phyloP scores from a whole-genome alignment of 768 basidiomycete genomes.

The Kwoniella dejecticola region DNA sequence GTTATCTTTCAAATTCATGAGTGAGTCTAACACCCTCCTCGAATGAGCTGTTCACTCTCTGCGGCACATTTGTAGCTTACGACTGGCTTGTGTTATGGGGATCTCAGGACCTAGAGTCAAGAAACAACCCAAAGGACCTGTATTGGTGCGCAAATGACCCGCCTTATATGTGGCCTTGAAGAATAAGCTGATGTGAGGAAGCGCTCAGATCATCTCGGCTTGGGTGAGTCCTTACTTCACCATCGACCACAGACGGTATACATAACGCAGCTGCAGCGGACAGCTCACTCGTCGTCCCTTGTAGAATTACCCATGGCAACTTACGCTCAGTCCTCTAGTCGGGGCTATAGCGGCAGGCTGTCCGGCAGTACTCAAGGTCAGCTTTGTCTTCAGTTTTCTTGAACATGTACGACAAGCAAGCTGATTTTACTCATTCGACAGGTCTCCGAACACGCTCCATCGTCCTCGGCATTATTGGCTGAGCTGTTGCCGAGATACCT shows the following conservation, averaged over 20 bases:
- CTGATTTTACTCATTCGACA: not conserved
- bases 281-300: not conserved
- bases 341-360: constrained; percentile 56
- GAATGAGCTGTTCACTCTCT: not conserved
- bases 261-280: not conserved
- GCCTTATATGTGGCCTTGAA: not conserved
- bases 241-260: too few relatives aligned
- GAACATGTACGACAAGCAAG: not conserved
- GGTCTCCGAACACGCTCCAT: constrained; percentile 53
- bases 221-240: constrained; percentile 42
- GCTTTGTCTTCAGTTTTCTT: constrained; percentile 1
- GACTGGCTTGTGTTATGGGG: too few relatives aligned
- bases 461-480: constrained; percentile 43
- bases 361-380: constrained; percentile 52
- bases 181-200: not conserved
- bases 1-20: constrained; percentile 44
- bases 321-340: constrained; percentile 46
- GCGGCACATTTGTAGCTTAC: not conserved
- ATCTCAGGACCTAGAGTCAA: constrained; percentile 43
- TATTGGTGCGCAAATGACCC: constrained; percentile 29
- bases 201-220: constrained; percentile 45
- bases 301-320: constrained; percentile 53
- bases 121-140: constrained; percentile 54
- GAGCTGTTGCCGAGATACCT: constrained; percentile 49
- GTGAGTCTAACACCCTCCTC: constrained; percentile 39